Percentiles rank a stretch among this genome's conserved stretches.
Conservation (phyloP, 352 stramenopile species). For the Pelagophyceae sp. region DNA sequence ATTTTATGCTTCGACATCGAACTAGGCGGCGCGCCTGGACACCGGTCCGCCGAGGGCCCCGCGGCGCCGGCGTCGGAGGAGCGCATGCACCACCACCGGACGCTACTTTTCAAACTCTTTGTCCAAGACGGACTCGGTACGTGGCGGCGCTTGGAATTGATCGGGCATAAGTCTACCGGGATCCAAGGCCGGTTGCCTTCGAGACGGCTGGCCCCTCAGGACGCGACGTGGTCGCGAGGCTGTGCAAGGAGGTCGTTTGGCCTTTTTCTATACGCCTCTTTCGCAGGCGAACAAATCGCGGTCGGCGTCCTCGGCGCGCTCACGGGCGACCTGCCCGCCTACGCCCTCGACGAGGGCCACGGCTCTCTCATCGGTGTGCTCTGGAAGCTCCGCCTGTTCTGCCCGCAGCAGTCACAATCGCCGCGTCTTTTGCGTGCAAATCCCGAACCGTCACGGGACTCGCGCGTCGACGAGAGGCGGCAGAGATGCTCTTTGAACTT, state of each 20-base stretch:
- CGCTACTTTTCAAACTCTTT: neutral
- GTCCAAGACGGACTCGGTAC: neutral
- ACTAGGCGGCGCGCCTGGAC: neutral
- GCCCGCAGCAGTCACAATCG: conserved; percentile 29
- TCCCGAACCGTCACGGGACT: no score
- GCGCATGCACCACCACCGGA: neutral
- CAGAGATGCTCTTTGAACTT: no score
- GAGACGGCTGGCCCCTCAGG: neutral
- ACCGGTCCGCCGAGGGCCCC: conserved; percentile 40
- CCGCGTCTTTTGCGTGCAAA: no score
- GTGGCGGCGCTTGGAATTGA: no score
- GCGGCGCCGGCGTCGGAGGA: conserved; percentile 28
- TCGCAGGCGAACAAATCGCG: neutral
- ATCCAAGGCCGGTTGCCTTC: no score
- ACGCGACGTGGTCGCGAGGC: conserved; percentile 28
- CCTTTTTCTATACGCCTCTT: no score
- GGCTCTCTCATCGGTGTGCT: conserved; percentile 52
- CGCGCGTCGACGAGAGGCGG: no score
- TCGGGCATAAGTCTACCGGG: no score
- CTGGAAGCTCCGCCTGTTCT: conserved; percentile 53
- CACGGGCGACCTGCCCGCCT: conserved; percentile 50
- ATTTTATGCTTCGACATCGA: no score
- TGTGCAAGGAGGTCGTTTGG: no score
- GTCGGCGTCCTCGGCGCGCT: conserved; percentile 30
- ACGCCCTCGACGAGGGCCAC: conserved; percentile 41